Evolutionary conservation across 768 basidiomycete species (phyloP), one percentile per base, ranked within the genome.

Genomic region (Boletus sensibilis): DNA sequence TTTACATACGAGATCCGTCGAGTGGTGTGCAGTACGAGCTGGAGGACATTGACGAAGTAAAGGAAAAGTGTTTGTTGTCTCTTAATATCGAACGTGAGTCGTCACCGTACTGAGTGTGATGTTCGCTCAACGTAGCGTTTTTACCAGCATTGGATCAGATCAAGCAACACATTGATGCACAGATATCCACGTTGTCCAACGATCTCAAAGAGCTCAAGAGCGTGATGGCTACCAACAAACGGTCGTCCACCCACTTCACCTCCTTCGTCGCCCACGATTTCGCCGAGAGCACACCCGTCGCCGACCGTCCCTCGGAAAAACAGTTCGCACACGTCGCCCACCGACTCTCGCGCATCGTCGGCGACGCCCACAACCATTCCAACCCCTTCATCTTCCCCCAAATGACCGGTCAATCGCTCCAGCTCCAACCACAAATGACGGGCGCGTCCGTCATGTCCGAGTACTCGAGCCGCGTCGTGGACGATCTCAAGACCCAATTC

Each of bases 1-100:
- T 99, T 44, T 98, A 98, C 68, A 88, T 98, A 51, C 87, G 92
- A 11, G 96, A 98, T 75, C 89, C 89, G 4, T 84, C 85, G 40
- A 94, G 91, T 57, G 94, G 94, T 13, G 91, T 98, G 48, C 90
- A 94, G 68, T 99, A 96, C 68, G 95, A 98, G 73, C 76, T 98
- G 53, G 96, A 99, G 70, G 93, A 98, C 69, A 84, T 93, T 54
- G 90, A 91, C 18, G 96, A 99, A 68, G 83, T 99, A 33, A 87
- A 87, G 72, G 88, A 93, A 53, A 93, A 87, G 59, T 91, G 90
- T 68, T 71, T 98, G 20, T 75, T 99, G 47, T 95, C 92, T 44
- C 76, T 99, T 46, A 97, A 98, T 63, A 94, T 99, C 56, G 96
- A 98, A 81, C 92, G 96, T 98, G 73, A 74, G 95, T 85, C 12